Base-by-base conservation (phyloP, 129 eudicot genomes). In the Flaveria linearis region DNA sequence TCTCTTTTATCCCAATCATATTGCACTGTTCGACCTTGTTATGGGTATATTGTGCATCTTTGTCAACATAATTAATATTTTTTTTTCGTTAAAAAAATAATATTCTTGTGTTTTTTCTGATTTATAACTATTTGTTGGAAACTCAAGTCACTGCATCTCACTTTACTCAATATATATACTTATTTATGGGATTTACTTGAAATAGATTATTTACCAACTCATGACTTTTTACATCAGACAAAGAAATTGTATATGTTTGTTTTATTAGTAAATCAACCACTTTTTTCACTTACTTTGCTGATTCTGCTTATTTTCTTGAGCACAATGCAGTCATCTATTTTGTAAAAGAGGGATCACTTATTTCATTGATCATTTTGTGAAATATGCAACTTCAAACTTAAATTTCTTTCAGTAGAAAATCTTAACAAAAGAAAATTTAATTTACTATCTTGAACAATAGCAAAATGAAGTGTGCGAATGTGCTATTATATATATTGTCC, bases 401-500 rank as follows among this genome's bases (percentile, higher is more conserved):
- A 12, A 68, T 18, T 42, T 39, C 3, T 45, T 1, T 10, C 7
- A 51, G 8, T 23, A 13, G 9, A 9, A 64, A 17, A 36, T 10
- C 7, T 7, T 52, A 7, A 52, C 7, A 11, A 52, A 18, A 55
- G 20, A 55, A 55, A 4, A 55, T 55, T 28, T 46, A 16, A 22
- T 43, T 25, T 25, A 22, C 49, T 69, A 50, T 50, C 22, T 42
- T 25, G 56, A 18, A 57, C 74, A 69, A 20, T 43, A 25, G 0
- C 66, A 12, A 20, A 13, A 45, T 69, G 18, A 45, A 57, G 58
- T 23, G 60, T 69, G 74, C 43, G 15, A 47, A 50, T 79, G 46
- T 77, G 56, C 46, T 17, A 25, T 69, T 20, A 13, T 63, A 28
- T 63, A 46, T 17, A 30, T 25, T 78, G 68, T 65, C 53, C 72